Evolutionary conservation across 768 basidiomycete species (phyloP), one percentile per base, ranked within the genome.

Genomic region (Fistulinella prunicolor): DNA sequence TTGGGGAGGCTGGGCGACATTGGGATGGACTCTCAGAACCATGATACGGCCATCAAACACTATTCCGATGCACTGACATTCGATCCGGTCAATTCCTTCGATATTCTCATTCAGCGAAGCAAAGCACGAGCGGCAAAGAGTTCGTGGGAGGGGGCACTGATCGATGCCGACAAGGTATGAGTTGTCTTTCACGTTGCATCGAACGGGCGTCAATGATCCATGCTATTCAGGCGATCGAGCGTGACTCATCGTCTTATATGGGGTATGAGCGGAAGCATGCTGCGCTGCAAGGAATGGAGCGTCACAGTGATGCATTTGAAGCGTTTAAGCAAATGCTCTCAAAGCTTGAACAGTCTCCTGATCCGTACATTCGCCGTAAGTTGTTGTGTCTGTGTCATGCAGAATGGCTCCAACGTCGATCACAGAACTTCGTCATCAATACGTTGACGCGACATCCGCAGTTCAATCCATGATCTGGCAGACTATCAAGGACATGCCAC

Each of bases 81-180:
- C 1, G 2, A 9, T 1, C 38, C 46, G 1, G 5, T 1, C 2
- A 6, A 38, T 2, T 24, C 0, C 2, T 1, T 0, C 2, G 16
- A 17, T 1, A 34, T 56, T 9, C 34, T 56, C 3, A 5, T 49
- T 4, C 52, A 52, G 38, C 47, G 56, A 0, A 49, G 56, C 24
- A 39, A 43, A 14, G 54, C 17, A 0, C 30, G 17, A 13, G 28
- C 28, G 5, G 2, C 6, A 0, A 24, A 22, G 23, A 1, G 17
- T 1, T 29, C 19, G 0, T 56, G 49, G 55, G 23, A 44, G 5
- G 46, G 45, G 0, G 46, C 46, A 0, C 9, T 56, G 7, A 20
- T 0, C 3, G 54, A 56, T 29, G 49, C 46, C 1, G 34, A 51
- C 17, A 19, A 52, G 44, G 55, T 56, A 52, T 21, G 14, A 1